phyloP scores from a whole-genome alignment of 176 grass and related monocot genomes.

The Triticum monococcum region DNA sequence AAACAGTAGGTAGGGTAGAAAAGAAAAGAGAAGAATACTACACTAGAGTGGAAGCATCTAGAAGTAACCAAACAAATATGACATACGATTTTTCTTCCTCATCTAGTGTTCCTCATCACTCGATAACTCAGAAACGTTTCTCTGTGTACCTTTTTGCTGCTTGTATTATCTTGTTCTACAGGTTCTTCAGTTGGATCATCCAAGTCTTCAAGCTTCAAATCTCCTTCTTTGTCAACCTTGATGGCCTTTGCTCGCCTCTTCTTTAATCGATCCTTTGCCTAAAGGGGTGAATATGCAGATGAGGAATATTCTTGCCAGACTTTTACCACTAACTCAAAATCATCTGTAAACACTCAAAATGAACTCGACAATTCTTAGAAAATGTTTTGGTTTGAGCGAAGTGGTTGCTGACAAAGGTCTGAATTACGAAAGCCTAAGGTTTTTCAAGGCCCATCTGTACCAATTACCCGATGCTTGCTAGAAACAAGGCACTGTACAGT shows the following conservation, averaged over 20 bases:
- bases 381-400: background rate
- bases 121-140: background rate
- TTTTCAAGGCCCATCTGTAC: background rate
- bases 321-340: constrained; percentile 8
- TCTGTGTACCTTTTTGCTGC: constrained; percentile 75
- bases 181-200: constrained; percentile 48
- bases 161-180: constrained; percentile 55
- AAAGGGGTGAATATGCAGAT: constrained; percentile 30
- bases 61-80: no score
- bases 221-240: constrained; percentile 84
- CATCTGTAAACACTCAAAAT: background rate
- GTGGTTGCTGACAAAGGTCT: background rate
- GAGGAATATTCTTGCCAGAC: background rate
- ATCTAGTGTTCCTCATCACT: background rate
- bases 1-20: no score
- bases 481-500: background rate
- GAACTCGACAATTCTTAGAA: background rate
- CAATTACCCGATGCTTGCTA: constrained; percentile 1
- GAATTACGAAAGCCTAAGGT: background rate
- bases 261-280: constrained; percentile 89
- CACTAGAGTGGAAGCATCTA: no score
- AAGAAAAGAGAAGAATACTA: no score
- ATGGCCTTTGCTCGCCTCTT: constrained; percentile 82
- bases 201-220: constrained; percentile 85
- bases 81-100: no score